Base-by-base conservation (phyloP, 2,329 filamentous ascomycete genomes). In the Hypoxylon sp. region DNA sequence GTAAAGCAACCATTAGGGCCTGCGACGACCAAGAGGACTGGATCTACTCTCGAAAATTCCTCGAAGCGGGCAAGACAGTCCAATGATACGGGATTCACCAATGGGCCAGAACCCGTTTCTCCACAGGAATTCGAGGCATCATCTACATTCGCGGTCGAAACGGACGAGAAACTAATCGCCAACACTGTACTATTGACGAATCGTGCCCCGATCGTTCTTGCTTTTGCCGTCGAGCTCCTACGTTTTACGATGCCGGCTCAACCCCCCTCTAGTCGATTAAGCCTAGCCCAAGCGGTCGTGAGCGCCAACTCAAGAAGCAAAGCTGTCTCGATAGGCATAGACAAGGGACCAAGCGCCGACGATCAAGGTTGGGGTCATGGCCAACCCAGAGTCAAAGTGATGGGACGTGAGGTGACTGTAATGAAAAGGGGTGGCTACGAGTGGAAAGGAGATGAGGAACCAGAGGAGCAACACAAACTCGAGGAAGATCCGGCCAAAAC, bases 201-300 rank as follows among this genome's bases (percentile, higher is more conserved):
- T 68, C 82, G 92, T 33, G 92, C 92, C 2, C 92, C 92, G 1
- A 77, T 96, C 1, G 86, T 96, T 1, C 80, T 96, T 4, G 91
- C 91, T 0, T 96, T 96, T 73, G 87, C 89, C 0, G 83, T 92
- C 11, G 84, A 86, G 58, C 71, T 94, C 45, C 72, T 96, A 42
- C 88, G 89, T 41, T 87, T 89, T 70, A 96, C 91, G 0, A 94
- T 93, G 88, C 90, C 92, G 0, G 88, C 90, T 64, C 92, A 97
- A 71, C 92, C 92, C 2, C 80, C 88, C 2, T 95, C 90, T n/a
- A 94, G 91, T 70, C 82, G 91, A 42, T 77, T 96, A 17, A 96
- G 91, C 70, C 78, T 97, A 17, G 90, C 88, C 0, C 92, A 96
- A 73, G 91, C 90, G 0, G 87, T 95, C 1, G 90, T 96, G 13